Conservation (phyloP, 331 rosid genomes). For the Telfairia occidentalis region DNA sequence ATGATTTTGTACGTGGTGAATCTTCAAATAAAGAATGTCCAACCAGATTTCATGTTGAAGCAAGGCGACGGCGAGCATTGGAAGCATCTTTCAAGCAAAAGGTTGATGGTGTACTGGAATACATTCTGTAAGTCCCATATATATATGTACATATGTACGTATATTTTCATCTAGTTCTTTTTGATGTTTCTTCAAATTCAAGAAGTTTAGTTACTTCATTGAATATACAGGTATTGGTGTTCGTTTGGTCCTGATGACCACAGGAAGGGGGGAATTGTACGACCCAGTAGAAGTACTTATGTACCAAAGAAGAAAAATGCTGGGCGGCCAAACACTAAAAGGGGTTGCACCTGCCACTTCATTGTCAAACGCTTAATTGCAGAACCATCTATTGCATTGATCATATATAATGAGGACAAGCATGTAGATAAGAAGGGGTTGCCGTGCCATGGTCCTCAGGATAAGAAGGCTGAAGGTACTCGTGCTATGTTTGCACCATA, state of each 20-base stretch:
- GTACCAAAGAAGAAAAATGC: conserved; percentile 75
- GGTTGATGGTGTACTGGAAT: conserved; percentile 85
- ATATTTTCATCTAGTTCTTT: background rate
- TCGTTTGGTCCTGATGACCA: conserved; percentile 98
- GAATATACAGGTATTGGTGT: conserved; percentile 72
- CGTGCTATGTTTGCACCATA: conserved; percentile 87
- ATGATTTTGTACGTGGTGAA: conserved; percentile 83
- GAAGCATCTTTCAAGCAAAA: conserved; percentile 52
- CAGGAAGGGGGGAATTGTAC: conserved; percentile 60
- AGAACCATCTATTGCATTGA: conserved; percentile 76
- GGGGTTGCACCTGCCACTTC: conserved; percentile 93
- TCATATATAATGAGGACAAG: conserved; percentile 65
- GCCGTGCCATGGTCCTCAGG: conserved; percentile 93
- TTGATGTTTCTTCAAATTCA: background rate
- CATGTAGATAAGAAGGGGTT: conserved; percentile 86
- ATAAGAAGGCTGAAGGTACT: conserved; percentile 80
- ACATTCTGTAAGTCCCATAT: conserved; percentile 55
- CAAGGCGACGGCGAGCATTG: conserved; percentile 58
- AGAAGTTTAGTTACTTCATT: conserved; percentile 14
- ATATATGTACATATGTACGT: background rate
- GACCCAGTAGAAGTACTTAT: conserved; percentile 69
- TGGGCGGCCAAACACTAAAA: conserved; percentile 85
- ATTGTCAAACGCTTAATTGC: conserved; percentile 79
- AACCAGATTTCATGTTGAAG: conserved; percentile 83
- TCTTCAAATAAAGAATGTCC: conserved; percentile 73